Percentiles rank a stretch among this genome's conserved stretches.
phyloP scores from a whole-genome alignment of 208 protist species.

The Acanthamoeba triangularis region DNA sequence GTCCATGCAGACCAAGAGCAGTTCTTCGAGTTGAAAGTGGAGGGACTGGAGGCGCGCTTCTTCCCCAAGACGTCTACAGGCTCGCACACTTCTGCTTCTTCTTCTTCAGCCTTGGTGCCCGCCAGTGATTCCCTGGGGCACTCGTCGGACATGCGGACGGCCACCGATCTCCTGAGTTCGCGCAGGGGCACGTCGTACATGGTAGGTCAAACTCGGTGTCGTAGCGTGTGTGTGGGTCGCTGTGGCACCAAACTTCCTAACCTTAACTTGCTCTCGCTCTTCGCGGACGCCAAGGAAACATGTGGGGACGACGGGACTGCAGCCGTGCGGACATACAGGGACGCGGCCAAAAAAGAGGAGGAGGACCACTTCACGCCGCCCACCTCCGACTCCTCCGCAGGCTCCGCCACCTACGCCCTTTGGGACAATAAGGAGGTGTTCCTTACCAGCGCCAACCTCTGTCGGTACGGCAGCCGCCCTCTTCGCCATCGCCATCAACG shows the following conservation, averaged over 20 bases:
- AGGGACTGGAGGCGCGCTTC: background rate
- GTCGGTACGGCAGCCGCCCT: background rate
- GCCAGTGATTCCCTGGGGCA: background rate
- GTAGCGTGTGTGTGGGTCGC: background rate
- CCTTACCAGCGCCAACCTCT: conserved; percentile 44
- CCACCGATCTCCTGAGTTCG: too few species aligned
- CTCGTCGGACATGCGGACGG: background rate
- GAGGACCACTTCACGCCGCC: background rate
- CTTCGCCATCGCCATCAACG: too few species aligned
- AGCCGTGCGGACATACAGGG: background rate
- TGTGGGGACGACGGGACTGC: background rate
- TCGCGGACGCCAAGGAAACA: background rate
- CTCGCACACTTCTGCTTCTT: background rate
- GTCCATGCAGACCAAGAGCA: background rate
- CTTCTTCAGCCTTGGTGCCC: background rate
- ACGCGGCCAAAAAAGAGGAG: background rate
- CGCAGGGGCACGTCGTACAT: too few species aligned
- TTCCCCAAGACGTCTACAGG: background rate
- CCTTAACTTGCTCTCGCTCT: too few species aligned
- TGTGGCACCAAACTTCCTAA: too few species aligned
- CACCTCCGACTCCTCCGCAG: background rate
- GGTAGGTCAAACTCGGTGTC: too few species aligned
- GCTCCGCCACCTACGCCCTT: background rate
- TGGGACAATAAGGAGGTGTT: background rate
- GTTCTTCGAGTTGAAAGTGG: background rate